Conservation (phyloP, 108 stramenopile genomes). For the Nitzschia sp. region DNA sequence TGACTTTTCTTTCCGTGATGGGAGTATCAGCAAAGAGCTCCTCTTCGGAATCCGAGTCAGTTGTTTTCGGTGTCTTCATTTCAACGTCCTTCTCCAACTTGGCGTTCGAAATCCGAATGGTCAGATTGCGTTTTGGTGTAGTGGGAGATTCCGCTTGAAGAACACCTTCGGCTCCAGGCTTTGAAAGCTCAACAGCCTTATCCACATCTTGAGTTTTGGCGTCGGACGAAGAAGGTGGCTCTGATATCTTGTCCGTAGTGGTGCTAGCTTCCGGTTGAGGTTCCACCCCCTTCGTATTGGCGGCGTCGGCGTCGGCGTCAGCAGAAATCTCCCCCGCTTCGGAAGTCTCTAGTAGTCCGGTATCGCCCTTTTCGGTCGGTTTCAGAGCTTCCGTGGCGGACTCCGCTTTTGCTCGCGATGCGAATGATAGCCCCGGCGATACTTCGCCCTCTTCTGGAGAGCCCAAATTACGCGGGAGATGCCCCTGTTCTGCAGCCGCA, state of each 20-base stretch:
- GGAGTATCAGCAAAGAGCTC: conserved; percentile 14
- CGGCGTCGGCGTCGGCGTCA: background rate
- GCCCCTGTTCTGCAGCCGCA: background rate
- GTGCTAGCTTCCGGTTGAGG: background rate
- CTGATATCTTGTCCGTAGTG: background rate
- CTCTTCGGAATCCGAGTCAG: conserved; percentile 20
- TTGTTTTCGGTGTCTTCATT: background rate
- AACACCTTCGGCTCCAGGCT: background rate
- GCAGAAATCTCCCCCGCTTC: background rate
- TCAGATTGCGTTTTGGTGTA: conserved; percentile 39
- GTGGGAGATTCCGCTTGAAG: background rate
- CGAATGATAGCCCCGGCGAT: conserved; percentile 17
- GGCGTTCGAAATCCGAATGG: conserved; percentile 39
- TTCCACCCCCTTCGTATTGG: background rate
- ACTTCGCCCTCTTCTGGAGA: conserved; percentile 24
- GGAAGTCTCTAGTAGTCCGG: background rate
- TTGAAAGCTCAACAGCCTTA: background rate
- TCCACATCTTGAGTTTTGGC: background rate
- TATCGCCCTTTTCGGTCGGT: background rate
- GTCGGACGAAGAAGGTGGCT: background rate
- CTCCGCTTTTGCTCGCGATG: background rate
- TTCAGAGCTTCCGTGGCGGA: background rate
- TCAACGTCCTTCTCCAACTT: conserved; percentile 14
- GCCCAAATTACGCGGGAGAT: background rate
- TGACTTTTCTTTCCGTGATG: conserved; percentile 20